A percentile compares a stretch with the other conserved stretches of the same genome.
Evolutionary conservation across 2,329 filamentous ascomycete species (phyloP).

Genomic region (Colletotrichum theobromicola): DNA sequence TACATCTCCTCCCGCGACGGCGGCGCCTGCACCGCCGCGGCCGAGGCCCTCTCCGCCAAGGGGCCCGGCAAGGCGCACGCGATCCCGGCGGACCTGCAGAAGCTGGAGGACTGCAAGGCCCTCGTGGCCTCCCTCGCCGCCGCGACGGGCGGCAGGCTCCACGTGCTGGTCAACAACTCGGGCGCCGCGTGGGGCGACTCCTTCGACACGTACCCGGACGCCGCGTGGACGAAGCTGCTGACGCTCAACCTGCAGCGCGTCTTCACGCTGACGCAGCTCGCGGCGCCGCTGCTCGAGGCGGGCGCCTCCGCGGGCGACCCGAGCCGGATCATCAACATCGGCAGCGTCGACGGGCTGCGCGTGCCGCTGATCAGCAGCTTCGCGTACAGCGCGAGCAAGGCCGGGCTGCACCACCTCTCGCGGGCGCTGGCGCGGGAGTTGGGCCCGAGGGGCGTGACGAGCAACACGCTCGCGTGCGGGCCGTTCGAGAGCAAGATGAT

Average conservation of each 20-base stretch:
- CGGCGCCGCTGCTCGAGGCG: slow-evolving; percentile 61
- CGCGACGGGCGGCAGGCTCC: slow-evolving; percentile 53
- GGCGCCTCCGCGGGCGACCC: slow-evolving; percentile 43
- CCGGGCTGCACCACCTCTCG: slow-evolving; percentile 68
- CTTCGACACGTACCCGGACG: slow-evolving; percentile 63
- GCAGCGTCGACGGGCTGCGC: slow-evolving; percentile 65
- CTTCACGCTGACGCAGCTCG: slow-evolving; percentile 68
- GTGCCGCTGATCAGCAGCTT: slow-evolving; percentile 65
- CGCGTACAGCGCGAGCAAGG: slow-evolving; percentile 66
- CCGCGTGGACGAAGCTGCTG: slow-evolving; percentile 63
- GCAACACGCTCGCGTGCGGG: slow-evolving; percentile 74
- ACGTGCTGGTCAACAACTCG: slow-evolving; percentile 71
- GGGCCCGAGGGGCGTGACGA: slow-evolving; percentile 64
- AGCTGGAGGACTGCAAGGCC: slow-evolving; percentile 57
- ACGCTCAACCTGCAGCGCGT: slow-evolving; percentile 73
- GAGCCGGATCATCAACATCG: slow-evolving; percentile 68
- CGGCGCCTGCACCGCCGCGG: slow-evolving; percentile 60
- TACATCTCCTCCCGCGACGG: slow-evolving; percentile 71
- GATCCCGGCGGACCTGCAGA: slow-evolving; percentile 70
- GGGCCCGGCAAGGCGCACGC: slow-evolving; percentile 58
- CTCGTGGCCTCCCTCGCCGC: slow-evolving; percentile 57
- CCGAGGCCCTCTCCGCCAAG: slow-evolving; percentile 58
- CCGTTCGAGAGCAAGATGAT: slow-evolving; percentile 76
- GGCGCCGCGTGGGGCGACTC: slow-evolving; percentile 69
- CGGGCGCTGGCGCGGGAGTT: slow-evolving; percentile 65